These are phyloP conservation scores for Angomonas deanei DNA, from an alignment of 208 protist genomes.

Conservation along the genomic window DNA sequence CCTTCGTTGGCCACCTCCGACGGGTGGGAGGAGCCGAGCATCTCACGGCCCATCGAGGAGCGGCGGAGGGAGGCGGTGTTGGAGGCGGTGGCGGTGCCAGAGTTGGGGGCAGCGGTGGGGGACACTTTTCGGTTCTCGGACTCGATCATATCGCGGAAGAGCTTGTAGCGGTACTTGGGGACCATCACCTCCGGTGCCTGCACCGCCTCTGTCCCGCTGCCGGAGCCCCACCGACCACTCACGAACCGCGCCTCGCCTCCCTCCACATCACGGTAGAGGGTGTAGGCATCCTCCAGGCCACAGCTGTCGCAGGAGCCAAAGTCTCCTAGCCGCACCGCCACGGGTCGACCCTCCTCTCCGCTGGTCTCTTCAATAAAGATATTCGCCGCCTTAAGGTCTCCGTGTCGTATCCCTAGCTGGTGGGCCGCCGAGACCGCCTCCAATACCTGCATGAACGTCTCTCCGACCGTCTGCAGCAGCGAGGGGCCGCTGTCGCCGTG, in stretches of 20 bases:
- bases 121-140: background rate
- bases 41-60: constrained; percentile 2
- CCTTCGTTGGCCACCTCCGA: constrained; percentile 6
- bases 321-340: constrained; percentile 55
- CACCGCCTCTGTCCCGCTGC: constrained; percentile 71
- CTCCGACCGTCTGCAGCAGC: constrained; percentile 44
- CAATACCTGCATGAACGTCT: constrained; percentile 63
- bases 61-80: background rate
- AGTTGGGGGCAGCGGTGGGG: background rate
- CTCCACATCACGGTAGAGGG: constrained; percentile 36
- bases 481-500: constrained; percentile 7
- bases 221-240: constrained; percentile 45
- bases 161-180: constrained; percentile 38
- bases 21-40: background rate
- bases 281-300: constrained; percentile 44
- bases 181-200: constrained; percentile 71
- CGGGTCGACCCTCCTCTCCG: constrained; percentile 10
- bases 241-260: constrained; percentile 42
- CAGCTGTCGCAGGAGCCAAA: constrained; percentile 74
- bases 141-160: constrained; percentile 25
- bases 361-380: constrained; percentile 42
- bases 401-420: constrained; percentile 53
- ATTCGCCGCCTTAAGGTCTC: constrained; percentile 78
- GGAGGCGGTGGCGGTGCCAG: background rate
- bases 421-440: constrained; percentile 61